Evolutionary conservation across 306 rosid genomes (phyloP).

Genomic region (Fragaria nilgerrensis): DNA sequence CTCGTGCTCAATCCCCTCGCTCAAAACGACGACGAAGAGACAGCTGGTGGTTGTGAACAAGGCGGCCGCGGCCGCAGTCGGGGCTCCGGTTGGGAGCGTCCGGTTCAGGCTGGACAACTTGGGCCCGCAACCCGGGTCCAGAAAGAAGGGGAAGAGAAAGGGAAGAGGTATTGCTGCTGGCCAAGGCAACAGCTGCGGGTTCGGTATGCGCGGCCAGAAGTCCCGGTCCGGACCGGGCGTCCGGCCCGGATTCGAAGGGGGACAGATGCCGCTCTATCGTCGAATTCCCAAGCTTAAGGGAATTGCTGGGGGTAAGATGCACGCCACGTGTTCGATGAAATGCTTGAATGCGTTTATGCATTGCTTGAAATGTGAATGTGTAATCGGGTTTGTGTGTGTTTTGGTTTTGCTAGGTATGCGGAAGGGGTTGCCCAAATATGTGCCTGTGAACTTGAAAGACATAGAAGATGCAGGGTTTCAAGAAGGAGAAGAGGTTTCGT

Average conservation of each 20-base stretch:
- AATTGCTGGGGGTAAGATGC: slow-evolving; percentile 83
- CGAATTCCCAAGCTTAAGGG: slow-evolving; percentile 85
- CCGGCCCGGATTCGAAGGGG: slow-evolving; percentile 83
- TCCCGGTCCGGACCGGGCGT: slow-evolving; percentile 95
- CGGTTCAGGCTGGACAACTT: slow-evolving; percentile 78
- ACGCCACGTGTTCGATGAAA: slow-evolving; percentile 11
- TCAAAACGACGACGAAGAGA: slow-evolving; percentile 21
- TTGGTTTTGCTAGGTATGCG: slow-evolving; percentile 61
- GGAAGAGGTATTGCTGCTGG: slow-evolving; percentile 94
- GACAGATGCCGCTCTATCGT: slow-evolving; percentile 96
- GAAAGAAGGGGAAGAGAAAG: slow-evolving; percentile 82
- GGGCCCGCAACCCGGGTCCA: slow-evolving; percentile 95
- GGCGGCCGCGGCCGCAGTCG: slow-evolving; percentile 29
- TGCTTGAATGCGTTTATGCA: neutral
- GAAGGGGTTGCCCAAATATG: slow-evolving; percentile 83
- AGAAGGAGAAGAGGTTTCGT: slow-evolving; percentile 89
- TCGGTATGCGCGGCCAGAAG: slow-evolving; percentile 98
- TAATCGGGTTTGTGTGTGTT: neutral
- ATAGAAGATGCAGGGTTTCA: slow-evolving; percentile 76
- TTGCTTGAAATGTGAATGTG: neutral
- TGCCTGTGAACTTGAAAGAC: slow-evolving; percentile 83
- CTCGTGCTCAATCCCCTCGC: slow-evolving; percentile 29
- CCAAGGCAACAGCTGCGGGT: slow-evolving; percentile 97
- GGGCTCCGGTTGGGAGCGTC: slow-evolving; percentile 21
- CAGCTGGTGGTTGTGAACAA: slow-evolving; percentile 35